Evolutionary conservation across 805 yeast species (phyloP), one percentile per base, ranked within the genome.

Genomic region (Wickerhamomyces hampshirensis): DNA sequence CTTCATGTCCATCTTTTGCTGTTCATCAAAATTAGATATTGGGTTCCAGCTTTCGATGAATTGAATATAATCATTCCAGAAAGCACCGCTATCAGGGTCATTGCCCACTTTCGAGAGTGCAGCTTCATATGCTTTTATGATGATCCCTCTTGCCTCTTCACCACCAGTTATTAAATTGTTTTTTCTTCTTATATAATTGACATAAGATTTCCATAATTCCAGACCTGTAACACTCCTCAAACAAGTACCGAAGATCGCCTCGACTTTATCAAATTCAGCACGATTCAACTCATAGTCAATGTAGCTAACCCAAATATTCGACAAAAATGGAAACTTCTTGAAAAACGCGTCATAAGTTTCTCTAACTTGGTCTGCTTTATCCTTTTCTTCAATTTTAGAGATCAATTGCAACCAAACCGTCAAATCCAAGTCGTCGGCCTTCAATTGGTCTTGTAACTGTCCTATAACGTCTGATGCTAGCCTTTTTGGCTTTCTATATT

Each of bases 41-140:
- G 95, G 89, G 33, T 77, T 77, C 91, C 93, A 84, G 23, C 73
- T 65, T 45, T 77, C 80, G 43, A 88, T 69, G 51, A 87, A 88
- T 8, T 72, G 79, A n/a, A 93, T 55, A 55, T 86, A 93, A 48
- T 84, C 93, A 32, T 70, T 67, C 96, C 96, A 91, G 28, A 93
- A 61, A 2, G 66, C 66, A 23, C 83, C 80, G 14, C 89, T 73
- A 24, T 73, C 67, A 5, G 82, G 73, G 56, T 93, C 98, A 23
- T 76, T 60, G 0, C 96, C 96, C 34, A 89, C 85, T 41, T 78
- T 74, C 19, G 71, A 77, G 14, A 84, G 65, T 1, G 94, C 95
- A 55, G 84, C 75, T 42, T 88, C 94, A 56, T 80, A 91, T 1
- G 96, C 95, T 53, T 79, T 82, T 13, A 81, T 67, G 11, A 89